These are phyloP conservation scores for Erysimum cheiranthoides DNA, from an alignment of 345 rosid species.

Conservation along the genomic window DNA sequence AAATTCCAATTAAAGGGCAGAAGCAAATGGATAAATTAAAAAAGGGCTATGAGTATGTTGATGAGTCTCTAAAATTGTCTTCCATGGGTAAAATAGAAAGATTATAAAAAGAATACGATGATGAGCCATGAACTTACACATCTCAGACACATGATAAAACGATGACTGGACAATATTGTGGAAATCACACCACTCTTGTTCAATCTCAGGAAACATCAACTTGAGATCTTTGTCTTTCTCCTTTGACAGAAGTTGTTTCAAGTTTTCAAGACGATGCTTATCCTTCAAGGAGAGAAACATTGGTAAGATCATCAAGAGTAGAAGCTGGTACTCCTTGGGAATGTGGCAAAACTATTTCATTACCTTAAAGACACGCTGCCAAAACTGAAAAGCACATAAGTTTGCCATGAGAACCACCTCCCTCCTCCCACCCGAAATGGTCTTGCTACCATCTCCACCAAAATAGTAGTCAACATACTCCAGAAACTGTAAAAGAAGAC, in stretches of 20 bases:
- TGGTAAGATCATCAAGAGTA: constrained; percentile 32
- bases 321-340: constrained; percentile 1
- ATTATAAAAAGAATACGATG: constrained; percentile 21
- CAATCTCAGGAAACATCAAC: constrained; percentile 55
- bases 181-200: constrained; percentile 89
- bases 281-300: constrained; percentile 58
- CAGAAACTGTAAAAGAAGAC: constrained; percentile 60
- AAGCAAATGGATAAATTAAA: not conserved
- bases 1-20: constrained; percentile 19
- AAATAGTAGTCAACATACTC: constrained; percentile 59
- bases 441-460: constrained; percentile 52
- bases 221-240: constrained; percentile 51
- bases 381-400: constrained; percentile 81
- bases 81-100: constrained; percentile 10
- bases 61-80: constrained; percentile 2
- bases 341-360: constrained; percentile 25
- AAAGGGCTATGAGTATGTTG: not conserved
- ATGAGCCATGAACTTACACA: constrained; percentile 59
- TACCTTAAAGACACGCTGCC: constrained; percentile 88
- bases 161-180: constrained; percentile 81
- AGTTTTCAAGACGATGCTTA: constrained; percentile 69
- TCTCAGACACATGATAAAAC: constrained; percentile 70
- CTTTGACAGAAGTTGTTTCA: constrained; percentile 53
- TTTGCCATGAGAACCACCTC: constrained; percentile 72
- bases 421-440: constrained; percentile 58